Evolutionary conservation across 2,329 filamentous ascomycete genomes (phyloP), one percentile per base, ranked within the genome.

Genomic region (Curvularia lunata): DNA sequence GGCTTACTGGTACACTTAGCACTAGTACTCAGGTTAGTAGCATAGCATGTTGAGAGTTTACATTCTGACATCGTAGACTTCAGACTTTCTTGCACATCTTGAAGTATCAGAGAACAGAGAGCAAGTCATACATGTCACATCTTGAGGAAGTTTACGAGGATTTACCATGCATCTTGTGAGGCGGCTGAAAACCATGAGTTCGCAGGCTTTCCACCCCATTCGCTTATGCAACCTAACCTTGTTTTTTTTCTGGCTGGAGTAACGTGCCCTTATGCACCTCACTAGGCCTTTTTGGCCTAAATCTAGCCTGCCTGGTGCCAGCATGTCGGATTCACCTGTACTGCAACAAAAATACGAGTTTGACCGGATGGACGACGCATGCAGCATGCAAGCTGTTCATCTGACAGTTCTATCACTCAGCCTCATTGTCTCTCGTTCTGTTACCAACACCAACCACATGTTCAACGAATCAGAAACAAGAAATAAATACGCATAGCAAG

Each of bases 281-380:
- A 21, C 21, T 18, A 43, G 19, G 37, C 50, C 42, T 56, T 62
- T 57, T 52, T 58, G 56, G 46, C 37, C 52, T 18, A 28, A 19
- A 23, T 18, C 9, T 12, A 21, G 23, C 9, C 6, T 18, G 27
- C 18, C 62, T 56, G 65, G 66, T 64, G 23, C 28, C 42, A 40
- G 49, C 23, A 23, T 47, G 6, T 13, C 38, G 60, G 57, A 58
- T 27, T 40, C 21, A 12, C 16, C 49, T 43, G 40, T 52, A 40
- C 5, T 25, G 18, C n/a, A 48, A 28, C 28, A 37, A 54, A 41
- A 30, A 51, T 54, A 49, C 28, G 47, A 52, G 28, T 9, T 28
- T 60, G 59, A 68, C 66, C 66, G 66, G 65, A 66, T 28, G 37
- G 50, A 61, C 5, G 10, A 46, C 55, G 56, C 51, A 62, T 59